A percentile compares a stretch with the other conserved stretches of the same genome.
Conservation (phyloP, 176 grass and related monocot species). For the Phragmites australis region DNA sequence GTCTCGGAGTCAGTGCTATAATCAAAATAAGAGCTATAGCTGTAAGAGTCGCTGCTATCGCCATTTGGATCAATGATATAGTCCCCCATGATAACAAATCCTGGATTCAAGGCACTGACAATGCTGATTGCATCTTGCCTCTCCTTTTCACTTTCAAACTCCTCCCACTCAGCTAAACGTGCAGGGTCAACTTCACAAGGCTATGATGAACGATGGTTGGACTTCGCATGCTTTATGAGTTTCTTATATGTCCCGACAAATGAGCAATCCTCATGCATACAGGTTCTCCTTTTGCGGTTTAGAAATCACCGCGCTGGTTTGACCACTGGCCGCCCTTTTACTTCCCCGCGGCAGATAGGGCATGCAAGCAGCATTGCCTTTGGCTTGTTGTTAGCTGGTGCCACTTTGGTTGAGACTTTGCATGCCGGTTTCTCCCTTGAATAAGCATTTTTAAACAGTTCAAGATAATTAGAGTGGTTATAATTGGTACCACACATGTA, state of each 20-base stretch:
- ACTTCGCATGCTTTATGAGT: slow-evolving; percentile 66
- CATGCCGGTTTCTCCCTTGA: slow-evolving; percentile 33
- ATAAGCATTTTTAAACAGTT: slow-evolving; percentile 76
- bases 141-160: slow-evolving; percentile 68
- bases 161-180: slow-evolving; percentile 60
- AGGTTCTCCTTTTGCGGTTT: slow-evolving; percentile 70
- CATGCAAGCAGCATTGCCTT: slow-evolving; percentile 59
- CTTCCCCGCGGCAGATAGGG: slow-evolving; percentile 75
- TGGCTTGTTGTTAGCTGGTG: slow-evolving; percentile 36
- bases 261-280: slow-evolving; percentile 62
- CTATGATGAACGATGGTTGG: slow-evolving; percentile 57
- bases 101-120: slow-evolving; percentile 69
- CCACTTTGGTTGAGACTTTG: slow-evolving; percentile 6
- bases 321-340: slow-evolving; percentile 87
- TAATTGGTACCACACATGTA: slow-evolving; percentile 85
- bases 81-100: slow-evolving; percentile 59
- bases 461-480: slow-evolving; percentile 84
- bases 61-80: slow-evolving; percentile 70
- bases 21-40: background rate
- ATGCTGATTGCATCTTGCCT: slow-evolving; percentile 80
- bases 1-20: background rate
- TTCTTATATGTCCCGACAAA: slow-evolving; percentile 67
- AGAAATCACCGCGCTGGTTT: slow-evolving; percentile 61
- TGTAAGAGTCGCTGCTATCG: slow-evolving; percentile 19
- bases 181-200: slow-evolving; percentile 59